Conservation (phyloP, 495 filamentous ascomycete species). For the Daldinia grandis region DNA sequence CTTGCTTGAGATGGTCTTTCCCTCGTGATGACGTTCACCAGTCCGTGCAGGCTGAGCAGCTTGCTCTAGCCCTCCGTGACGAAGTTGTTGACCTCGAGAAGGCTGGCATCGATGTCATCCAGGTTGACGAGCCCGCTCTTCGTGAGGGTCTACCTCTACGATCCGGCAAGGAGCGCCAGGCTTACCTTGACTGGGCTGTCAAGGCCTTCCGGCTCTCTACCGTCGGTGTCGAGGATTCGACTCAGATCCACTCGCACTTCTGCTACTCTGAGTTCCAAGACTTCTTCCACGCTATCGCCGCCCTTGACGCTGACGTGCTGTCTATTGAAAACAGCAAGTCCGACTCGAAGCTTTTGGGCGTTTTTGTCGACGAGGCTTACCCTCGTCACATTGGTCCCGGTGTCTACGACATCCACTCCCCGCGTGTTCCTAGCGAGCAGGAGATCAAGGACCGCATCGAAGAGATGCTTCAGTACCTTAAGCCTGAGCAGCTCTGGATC, state of each 20-base stretch:
- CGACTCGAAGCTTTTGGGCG: constrained; percentile 97
- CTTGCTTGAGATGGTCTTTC: constrained; percentile 99
- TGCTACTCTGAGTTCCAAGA: constrained; percentile 99
- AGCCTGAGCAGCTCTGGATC: constrained; percentile 96
- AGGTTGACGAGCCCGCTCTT: constrained; percentile 98
- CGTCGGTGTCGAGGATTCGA: constrained; percentile 87
- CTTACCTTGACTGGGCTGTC: constrained; percentile 96
- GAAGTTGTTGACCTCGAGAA: constrained; percentile 97
- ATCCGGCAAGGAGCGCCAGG: constrained; percentile 86
- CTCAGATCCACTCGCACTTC: constrained; percentile 99
- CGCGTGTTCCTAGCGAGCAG: constrained; percentile 90
- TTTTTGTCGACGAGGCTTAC: constrained; percentile 96
- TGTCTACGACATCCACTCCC: constrained; percentile 99
- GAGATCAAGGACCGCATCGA: constrained; percentile 97
- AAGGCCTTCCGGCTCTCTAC: constrained; percentile 95
- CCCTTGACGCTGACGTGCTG: constrained; percentile 96
- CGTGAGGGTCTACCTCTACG: constrained; percentile 99
- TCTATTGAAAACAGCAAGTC: constrained; percentile 99
- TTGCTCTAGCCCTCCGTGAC: constrained; percentile 96
- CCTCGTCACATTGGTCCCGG: constrained; percentile 96
- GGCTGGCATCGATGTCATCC: constrained; percentile 95
- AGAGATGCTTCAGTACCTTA: constrained; percentile 96
- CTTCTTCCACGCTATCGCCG: constrained; percentile 99
- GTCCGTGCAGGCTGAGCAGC: constrained; percentile 97
- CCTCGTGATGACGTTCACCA: constrained; percentile 99